Base-by-base conservation (phyloP, 345 rosid genomes). In the Pistacia atlantica region DNA sequence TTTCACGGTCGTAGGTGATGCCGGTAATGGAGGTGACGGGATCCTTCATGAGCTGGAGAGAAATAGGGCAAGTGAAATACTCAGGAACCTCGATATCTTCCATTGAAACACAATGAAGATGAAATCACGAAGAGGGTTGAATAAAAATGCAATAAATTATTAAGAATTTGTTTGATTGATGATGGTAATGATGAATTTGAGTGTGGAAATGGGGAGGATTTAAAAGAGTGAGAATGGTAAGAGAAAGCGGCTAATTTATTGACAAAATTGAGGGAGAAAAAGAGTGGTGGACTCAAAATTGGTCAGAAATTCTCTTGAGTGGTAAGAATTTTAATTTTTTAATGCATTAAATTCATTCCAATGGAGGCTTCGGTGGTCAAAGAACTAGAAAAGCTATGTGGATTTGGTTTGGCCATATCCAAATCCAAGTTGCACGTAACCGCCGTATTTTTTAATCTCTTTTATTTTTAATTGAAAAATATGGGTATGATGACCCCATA, bases 41-140 rank as follows among this genome's bases (percentile, higher is more conserved):
- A 77, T 94, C 98, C 78, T 67, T 88, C 98, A 94, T 94, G 80
- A 94, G 87, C 57, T 91, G 90, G 6, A 94, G 87, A 67, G 97
- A 94, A 12, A 92, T 92, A 55, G 97, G 97, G 28, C 98, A 92
- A 60, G 83, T 72, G 74, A 91, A 94, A 73, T 81, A 91, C n/a
- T 85, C 79, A 9, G 95, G 97, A 33, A 91, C 69, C 73, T 94
- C 94, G 51, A 90, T 74, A 42, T 88, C 89, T 12, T 82, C 89
- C 77, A 83, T 86, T 69, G 65, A 61, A 72, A 8, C 46, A 42
- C 8, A 42, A 10, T 42, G 46, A 42, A 42, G 46, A 42, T 42
- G 8, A 42, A 42, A 42, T 42, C 46, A 42, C 46, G 8, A 42
- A 42, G 46, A 42, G 46, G 46, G 46, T 42, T 7, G 0, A 42